Percentiles rank a stretch among this genome's conserved stretches.
phyloP scores from a whole-genome alignment of 345 rosid species.

The Garcia nutans region DNA sequence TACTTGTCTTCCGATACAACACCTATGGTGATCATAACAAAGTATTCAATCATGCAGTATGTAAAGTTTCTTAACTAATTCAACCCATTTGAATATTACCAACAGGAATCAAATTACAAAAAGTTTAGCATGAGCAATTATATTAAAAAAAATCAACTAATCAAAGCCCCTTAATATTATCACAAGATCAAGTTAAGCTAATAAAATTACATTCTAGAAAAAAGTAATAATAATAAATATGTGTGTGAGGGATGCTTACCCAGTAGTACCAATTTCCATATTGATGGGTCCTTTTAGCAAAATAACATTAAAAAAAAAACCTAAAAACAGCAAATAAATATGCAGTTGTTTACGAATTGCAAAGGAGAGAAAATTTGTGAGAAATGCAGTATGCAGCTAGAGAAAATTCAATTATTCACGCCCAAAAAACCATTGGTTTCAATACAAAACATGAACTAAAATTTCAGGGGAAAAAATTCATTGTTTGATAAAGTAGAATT shows the following conservation, averaged over 20 bases:
- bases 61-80: neutral
- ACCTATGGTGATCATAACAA: slow-evolving; percentile 24
- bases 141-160: neutral
- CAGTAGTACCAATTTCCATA: slow-evolving; percentile 44
- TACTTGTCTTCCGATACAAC: slow-evolving; percentile 43
- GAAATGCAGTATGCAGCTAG: neutral
- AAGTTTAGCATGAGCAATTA: neutral
- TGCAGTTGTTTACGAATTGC: neutral
- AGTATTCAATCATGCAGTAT: neutral
- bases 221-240: neutral
- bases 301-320: neutral
- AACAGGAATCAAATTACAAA: neutral
- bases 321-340: neutral
- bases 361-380: neutral
- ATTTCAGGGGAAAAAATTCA: neutral
- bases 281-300: slow-evolving; percentile 11
- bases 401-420: neutral
- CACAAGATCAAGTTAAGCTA: slow-evolving; percentile 1
- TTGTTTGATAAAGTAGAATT: neutral
- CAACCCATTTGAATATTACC: neutral
- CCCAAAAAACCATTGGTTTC: too few species aligned
- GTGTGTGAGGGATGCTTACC: slow-evolving; percentile 27
- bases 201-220: neutral
- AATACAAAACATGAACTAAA: neutral
- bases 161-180: neutral